Percentiles rank a stretch among this genome's conserved stretches.
Evolutionary conservation across 352 stramenopile genomes (phyloP).

Genomic region (Phytophthora tentaculata): DNA sequence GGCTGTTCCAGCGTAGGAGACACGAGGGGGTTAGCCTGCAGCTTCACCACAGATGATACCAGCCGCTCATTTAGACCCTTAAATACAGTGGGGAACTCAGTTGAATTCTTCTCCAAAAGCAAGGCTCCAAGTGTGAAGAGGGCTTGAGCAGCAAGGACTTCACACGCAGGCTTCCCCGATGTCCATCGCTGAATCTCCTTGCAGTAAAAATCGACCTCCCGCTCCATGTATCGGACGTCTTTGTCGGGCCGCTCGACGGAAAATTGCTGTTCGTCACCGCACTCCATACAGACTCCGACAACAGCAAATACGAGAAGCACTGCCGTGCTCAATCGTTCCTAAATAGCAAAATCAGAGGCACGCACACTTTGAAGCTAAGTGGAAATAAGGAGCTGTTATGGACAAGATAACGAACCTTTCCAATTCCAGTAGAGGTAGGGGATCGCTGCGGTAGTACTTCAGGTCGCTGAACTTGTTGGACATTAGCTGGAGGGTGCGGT

Average conservation of each 20-base stretch:
- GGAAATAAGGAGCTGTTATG: neutral
- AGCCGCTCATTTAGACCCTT: conserved; percentile 51
- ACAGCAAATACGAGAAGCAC: conserved; percentile 43
- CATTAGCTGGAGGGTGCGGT: neutral
- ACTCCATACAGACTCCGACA: conserved; percentile 40
- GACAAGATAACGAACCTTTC: conserved; percentile 31
- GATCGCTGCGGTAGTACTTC: neutral
- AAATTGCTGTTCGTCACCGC: conserved; percentile 30
- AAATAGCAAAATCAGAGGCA: conserved; percentile 6
- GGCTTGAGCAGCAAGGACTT: conserved; percentile 47
- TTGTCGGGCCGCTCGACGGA: conserved; percentile 16
- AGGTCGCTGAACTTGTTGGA: conserved; percentile 7
- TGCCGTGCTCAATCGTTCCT: conserved; percentile 30
- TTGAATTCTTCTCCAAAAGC: conserved; percentile 50
- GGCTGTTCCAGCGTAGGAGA: conserved; percentile 4
- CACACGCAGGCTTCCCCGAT: conserved; percentile 27
- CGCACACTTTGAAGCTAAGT: neutral
- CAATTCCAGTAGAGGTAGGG: neutral
- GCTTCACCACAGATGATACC: conserved; percentile 26
- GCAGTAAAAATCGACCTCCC: conserved; percentile 78
- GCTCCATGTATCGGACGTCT: conserved; percentile 55
- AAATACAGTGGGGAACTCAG: conserved; percentile 65
- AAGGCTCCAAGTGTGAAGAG: conserved; percentile 54
- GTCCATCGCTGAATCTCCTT: conserved; percentile 66
- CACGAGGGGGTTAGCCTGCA: conserved; percentile 7